A percentile compares a stretch with the other conserved stretches of the same genome.
Conservation (phyloP, 108 stramenopile species). For the Cyclotella cryptica region DNA sequence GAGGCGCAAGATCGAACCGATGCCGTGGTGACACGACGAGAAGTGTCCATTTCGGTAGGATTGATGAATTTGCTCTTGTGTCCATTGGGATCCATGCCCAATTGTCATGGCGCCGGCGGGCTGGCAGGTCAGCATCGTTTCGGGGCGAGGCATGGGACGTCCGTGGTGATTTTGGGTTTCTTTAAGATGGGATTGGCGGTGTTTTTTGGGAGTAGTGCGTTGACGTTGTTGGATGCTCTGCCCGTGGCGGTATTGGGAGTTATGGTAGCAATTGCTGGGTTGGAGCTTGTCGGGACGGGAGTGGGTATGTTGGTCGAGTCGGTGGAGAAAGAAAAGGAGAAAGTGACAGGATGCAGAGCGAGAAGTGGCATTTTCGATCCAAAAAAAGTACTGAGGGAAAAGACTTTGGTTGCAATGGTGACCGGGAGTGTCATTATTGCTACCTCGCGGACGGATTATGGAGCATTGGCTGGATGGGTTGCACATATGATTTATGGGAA, state of each 20-base stretch:
- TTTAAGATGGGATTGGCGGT: constrained; percentile 70
- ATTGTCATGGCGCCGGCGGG: constrained; percentile 91
- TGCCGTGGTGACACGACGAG: constrained; percentile 63
- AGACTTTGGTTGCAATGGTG: constrained; percentile 58
- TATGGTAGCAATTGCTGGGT: constrained; percentile 77
- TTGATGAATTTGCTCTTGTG: constrained; percentile 76
- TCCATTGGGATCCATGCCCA: constrained; percentile 84
- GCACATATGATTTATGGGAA: constrained; percentile 69
- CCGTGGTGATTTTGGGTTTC: constrained; percentile 75
- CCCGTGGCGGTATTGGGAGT: constrained; percentile 77
- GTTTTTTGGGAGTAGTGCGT: constrained; percentile 63
- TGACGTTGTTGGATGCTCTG: constrained; percentile 74
- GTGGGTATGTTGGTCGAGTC: constrained; percentile 46
- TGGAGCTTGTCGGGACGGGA: constrained; percentile 77
- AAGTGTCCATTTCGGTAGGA: constrained; percentile 76
- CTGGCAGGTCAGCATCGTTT: constrained; percentile 87
- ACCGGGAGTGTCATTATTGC: constrained; percentile 79
- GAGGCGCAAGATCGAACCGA: constrained; percentile 29
- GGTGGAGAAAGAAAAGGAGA: constrained; percentile 38
- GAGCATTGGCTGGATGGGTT: constrained; percentile 70
- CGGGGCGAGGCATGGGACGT: constrained; percentile 82
- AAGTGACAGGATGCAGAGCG: neutral
- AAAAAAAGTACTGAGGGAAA: constrained; percentile 43
- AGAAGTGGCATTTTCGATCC: neutral
- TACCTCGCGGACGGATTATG: constrained; percentile 69